phyloP scores from a whole-genome alignment of 2,329 filamentous ascomycete species.

The Hymenotorrendiella dingleyae region DNA sequence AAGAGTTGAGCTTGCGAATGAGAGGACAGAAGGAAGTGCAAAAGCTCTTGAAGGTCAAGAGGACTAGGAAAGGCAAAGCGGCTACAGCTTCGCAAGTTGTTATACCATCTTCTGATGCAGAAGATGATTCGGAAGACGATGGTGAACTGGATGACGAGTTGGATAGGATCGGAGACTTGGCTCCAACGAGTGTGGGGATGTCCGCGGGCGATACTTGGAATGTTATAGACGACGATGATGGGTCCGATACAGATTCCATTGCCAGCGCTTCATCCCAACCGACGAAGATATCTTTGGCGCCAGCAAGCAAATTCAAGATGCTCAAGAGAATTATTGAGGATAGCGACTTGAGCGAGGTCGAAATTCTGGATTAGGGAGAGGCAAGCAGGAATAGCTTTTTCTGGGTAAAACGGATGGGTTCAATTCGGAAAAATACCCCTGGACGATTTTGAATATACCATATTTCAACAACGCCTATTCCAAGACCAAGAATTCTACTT shows the following conservation, averaged over 20 bases:
- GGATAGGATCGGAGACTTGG: constrained; percentile 8
- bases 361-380: constrained; percentile 34
- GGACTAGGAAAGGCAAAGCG: constrained; percentile 11
- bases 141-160: constrained; percentile 10
- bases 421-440: not conserved
- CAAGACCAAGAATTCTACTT: not conserved
- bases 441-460: no score
- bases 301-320: not conserved
- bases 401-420: no score
- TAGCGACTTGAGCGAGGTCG: constrained; percentile 47
- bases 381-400: no score
- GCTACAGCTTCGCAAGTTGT: constrained; percentile 12
- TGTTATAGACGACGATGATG: constrained; percentile 16
- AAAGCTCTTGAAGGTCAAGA: constrained; percentile 53
- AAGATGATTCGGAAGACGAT: constrained; percentile 14
- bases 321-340: constrained; percentile 45
- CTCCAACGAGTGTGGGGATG: not conserved
- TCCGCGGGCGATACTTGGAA: constrained; percentile 15
- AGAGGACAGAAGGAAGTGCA: constrained; percentile 66
- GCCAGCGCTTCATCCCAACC: constrained; percentile 14
- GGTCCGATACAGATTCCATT: constrained; percentile 20
- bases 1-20: constrained; percentile 69
- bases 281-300: constrained; percentile 1
- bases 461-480: not conserved
- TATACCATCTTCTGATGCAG: constrained; percentile 11